Evolutionary conservation across 805 yeast genomes (phyloP), one percentile per base, ranked within the genome.

Genomic region (Metschnikowia anglica): DNA sequence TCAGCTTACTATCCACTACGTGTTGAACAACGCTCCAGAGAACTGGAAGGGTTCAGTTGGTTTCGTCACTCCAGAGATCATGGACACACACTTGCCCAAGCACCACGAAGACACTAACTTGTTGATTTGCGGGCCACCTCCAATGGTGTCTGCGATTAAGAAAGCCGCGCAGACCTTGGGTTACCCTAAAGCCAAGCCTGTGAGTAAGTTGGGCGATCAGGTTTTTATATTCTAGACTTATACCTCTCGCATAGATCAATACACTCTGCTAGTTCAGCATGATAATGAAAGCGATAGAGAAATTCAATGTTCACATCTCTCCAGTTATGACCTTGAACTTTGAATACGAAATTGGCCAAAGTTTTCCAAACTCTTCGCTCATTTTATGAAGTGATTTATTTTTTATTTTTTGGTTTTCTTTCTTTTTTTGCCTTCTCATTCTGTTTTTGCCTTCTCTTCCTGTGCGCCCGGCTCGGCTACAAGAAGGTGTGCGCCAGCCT

Each of bases 111-210:
- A 80, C 53, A 70, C 79, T 47, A 85, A 85, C 72, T 72, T 91
- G 54, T 78, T 91, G 59, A 66, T 90, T 43, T 90, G 97, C 69
- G 98, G 97, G 34, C 97, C 97, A 36, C 95, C 95, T 47, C 89
- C 91, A 49, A 86, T 90, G 96, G 81, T 84, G 34, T 76, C 86
- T 47, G 84, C 90, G 47, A 76, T 87, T 63, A 90, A 88, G 73
- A 87, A 80, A 70, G 85, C 83, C 43, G 87, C 91, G 31, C 69
- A 67, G 37, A 76, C 76, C 19, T 73, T 89, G 54, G 97, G 96
- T 12, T 90, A 66, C 66, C 76, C 76, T 38, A 88, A 88, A 75
- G 88, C 96, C 37, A 85, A 81, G 66, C 93, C 96, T 4, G 86
- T 90, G 34, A 82, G 95, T 35, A 88, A 89, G 67, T 77, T 87